These are phyloP conservation scores for Penicillium sumatraense DNA, from an alignment of 2,329 filamentous ascomycete genomes.

Conservation along the genomic window DNA sequence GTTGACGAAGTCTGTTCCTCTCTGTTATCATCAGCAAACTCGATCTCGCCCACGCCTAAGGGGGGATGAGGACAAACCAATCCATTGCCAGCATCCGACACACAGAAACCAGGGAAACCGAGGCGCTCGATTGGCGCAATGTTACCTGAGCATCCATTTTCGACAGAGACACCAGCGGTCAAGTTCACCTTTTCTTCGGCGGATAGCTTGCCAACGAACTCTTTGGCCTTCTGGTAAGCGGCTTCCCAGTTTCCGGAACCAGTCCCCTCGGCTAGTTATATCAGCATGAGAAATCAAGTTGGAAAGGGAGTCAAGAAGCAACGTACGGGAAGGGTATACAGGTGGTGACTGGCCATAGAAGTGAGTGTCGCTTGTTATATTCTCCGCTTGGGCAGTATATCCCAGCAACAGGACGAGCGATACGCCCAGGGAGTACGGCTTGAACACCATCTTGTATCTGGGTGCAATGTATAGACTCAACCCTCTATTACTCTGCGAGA, in stretches of 20 bases:
- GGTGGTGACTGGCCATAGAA: constrained; percentile 20
- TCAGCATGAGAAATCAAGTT: background rate
- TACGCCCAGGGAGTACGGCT: constrained; percentile 2
- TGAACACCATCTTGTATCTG: background rate
- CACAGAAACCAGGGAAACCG: constrained; percentile 44
- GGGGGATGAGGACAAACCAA: constrained; percentile 27
- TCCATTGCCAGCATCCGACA: constrained; percentile 49
- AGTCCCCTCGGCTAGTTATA: constrained; percentile 20
- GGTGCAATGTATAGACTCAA: too few relatives aligned
- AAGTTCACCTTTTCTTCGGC: constrained; percentile 49
- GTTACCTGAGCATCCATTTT: constrained; percentile 37
- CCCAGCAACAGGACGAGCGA: constrained; percentile 12
- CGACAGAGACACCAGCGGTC: constrained; percentile 28
- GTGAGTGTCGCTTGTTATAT: constrained; percentile 26
- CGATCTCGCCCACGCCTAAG: background rate
- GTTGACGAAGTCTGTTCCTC: constrained; percentile 36
- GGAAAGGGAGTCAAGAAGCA: rapidly evolving
- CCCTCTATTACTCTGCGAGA: too few relatives aligned
- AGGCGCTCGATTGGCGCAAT: constrained; percentile 37
- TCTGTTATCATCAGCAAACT: constrained; percentile 14
- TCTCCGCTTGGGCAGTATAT: constrained; percentile 17
- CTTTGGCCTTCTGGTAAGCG: constrained; percentile 43
- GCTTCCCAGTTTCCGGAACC: constrained; percentile 41
- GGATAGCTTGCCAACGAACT: constrained; percentile 45
- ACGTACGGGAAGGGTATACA: constrained; percentile 28